Evolutionary conservation across 2,329 filamentous ascomycete genomes (phyloP).

Genomic region (Alternaria burnsii): DNA sequence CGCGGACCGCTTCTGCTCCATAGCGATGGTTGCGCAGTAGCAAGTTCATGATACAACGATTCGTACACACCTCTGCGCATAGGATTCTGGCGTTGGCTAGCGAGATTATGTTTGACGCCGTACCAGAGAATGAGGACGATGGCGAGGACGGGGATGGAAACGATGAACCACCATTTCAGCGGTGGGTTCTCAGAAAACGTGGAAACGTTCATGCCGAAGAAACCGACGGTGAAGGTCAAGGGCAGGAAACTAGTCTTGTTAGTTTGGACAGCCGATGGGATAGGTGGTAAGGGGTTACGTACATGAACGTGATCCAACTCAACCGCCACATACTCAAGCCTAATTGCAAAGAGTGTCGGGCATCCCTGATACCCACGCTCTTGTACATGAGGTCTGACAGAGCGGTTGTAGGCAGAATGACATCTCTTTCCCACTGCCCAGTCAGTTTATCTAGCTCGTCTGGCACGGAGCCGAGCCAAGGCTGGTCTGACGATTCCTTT

Average conservation of each 20-base stretch:
- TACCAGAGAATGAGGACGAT: conserved; percentile 59
- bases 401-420: conserved; percentile 60
- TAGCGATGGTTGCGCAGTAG: conserved; percentile 55
- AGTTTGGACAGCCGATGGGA: neutral
- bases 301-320: conserved; percentile 76
- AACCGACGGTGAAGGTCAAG: conserved; percentile 59
- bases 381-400: conserved; percentile 63
- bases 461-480: conserved; percentile 54
- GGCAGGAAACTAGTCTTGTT: conserved; percentile 62
- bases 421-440: conserved; percentile 59
- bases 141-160: conserved; percentile 56
- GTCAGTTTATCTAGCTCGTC: conserved; percentile 58
- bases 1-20: conserved; percentile 60
- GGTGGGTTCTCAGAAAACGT: conserved; percentile 46
- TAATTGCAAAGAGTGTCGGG: conserved; percentile 59
- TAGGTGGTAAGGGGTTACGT: neutral
- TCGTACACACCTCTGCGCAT: conserved; percentile 62
- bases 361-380: conserved; percentile 62
- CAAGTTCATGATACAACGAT: conserved; percentile 58
- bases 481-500: conserved; percentile 34
- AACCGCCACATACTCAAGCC: conserved; percentile 63
- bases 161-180: conserved; percentile 55
- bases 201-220: conserved; percentile 64
- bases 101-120: conserved; percentile 56
- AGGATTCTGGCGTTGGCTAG: conserved; percentile 54